Conservation (phyloP, 2,329 filamentous ascomycete species). For the Ophiocordyceps camponoti-leonardi region DNA sequence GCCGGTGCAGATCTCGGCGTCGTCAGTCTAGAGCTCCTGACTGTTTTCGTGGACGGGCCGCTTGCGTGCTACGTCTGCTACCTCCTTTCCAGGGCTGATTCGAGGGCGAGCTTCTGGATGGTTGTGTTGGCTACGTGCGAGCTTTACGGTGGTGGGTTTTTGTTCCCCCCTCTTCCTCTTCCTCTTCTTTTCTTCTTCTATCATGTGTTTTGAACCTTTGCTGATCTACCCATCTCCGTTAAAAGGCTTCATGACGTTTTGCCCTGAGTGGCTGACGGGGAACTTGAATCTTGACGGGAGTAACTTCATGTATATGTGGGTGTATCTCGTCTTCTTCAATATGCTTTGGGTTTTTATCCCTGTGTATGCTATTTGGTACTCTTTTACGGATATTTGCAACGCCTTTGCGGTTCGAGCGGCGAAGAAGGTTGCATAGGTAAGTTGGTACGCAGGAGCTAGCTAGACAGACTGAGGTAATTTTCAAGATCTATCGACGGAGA, state of each 20-base stretch:
- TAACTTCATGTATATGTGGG: slow-evolving; percentile 53
- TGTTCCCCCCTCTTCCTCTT: too few species aligned
- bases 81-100: slow-evolving; percentile 36
- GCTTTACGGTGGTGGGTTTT: slow-evolving; percentile 44
- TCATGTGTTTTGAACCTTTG: too few species aligned
- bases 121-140: slow-evolving; percentile 48
- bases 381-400: slow-evolving; percentile 33
- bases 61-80: slow-evolving; percentile 43
- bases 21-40: slow-evolving; percentile 47
- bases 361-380: slow-evolving; percentile 38
- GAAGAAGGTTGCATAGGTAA: slow-evolving; percentile 15
- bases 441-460: too few species aligned
- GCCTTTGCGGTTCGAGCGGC: slow-evolving; percentile 23
- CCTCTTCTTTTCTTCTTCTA: too few species aligned
- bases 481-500: too few species aligned
- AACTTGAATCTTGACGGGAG: slow-evolving; percentile 44
- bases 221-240: not conserved
- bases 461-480: too few species aligned
- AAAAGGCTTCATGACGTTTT: slow-evolving; percentile 52
- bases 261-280: slow-evolving; percentile 48
- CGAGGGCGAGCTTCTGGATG: slow-evolving; percentile 42
- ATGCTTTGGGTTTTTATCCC: slow-evolving; percentile 50
- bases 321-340: slow-evolving; percentile 55
- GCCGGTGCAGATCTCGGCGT: slow-evolving; percentile 44
- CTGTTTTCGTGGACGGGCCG: slow-evolving; percentile 44